Evolutionary conservation across 352 stramenopile species (phyloP).

Genomic region (Phytophthora capsici): DNA sequence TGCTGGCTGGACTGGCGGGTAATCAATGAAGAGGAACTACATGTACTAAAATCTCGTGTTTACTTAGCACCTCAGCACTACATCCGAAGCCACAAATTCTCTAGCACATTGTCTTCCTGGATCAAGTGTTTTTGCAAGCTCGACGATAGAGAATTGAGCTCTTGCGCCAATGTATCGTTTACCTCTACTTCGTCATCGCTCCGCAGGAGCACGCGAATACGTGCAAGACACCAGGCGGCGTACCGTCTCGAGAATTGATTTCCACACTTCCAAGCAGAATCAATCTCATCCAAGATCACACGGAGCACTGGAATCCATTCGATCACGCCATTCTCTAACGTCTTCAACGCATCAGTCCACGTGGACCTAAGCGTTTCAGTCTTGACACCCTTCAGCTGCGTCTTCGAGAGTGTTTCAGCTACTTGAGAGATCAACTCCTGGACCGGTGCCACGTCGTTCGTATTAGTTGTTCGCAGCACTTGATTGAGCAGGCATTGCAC

Average conservation of each 20-base stretch:
- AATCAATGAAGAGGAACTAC: too few species aligned
- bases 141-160: constrained; percentile 18
- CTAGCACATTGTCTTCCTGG: constrained; percentile 32
- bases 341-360: constrained; percentile 25
- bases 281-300: constrained; percentile 44
- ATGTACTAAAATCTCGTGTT: too few species aligned
- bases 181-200: background rate
- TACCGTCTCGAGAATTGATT: constrained; percentile 57
- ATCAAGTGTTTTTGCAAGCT: constrained; percentile 18
- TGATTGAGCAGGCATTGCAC: constrained; percentile 50
- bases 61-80: background rate
- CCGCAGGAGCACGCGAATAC: constrained; percentile 25
- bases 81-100: constrained; percentile 36
- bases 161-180: background rate
- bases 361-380: constrained; percentile 11
- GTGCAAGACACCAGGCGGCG: constrained; percentile 53
- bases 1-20: background rate
- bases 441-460: background rate
- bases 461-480: background rate
- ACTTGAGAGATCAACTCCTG: constrained; percentile 16
- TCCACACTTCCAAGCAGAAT: constrained; percentile 47
- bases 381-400: constrained; percentile 4
- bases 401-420: background rate
- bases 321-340: constrained; percentile 4
- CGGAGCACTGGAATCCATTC: constrained; percentile 14